Base-by-base conservation (phyloP, 495 filamentous ascomycete species). In the Saxispiralis lemnorum region DNA sequence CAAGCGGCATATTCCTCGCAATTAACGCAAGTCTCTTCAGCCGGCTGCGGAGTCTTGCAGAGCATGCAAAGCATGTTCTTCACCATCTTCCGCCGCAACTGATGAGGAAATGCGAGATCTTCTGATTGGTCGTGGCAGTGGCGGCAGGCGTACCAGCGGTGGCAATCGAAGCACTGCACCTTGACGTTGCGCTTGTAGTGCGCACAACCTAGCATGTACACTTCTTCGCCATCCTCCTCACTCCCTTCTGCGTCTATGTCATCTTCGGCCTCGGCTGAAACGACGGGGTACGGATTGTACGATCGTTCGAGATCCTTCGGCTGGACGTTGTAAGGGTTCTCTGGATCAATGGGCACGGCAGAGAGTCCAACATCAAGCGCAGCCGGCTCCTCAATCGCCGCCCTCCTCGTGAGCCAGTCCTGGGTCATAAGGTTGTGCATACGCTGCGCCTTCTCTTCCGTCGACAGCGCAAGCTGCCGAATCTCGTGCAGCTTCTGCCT, bases 21-120 rank as follows among this genome's bases (percentile, higher is more conserved):
- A 16, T 75, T 57, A 32, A 65, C 60, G 59, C 89, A 99, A 33
- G 72, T 67, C 46, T 89, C 80, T 24, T 71, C 71, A 12, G 84
- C 92, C 38, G 75, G 73, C 54, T 99, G 89, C 10, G 89, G 76
- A 52, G 76, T 77, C 10, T 78, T 78, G 63, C 89, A 99, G 21
- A 87, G 68, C 89, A 99, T 99, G 64, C 89, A 99, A 16, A 96
- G 68, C 89, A 99, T 99, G 57, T 95, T 78, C 61, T 80, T 79
- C 19, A 87, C 96, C 47, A 81, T 79, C 39, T 72, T 74, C 36
- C 89, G 76, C 53, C 80, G 72, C 43, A 99, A 67, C 52, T 63
- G 66, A 62, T 97, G 89, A 13, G 44, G 44, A 33, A 47, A 51
- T 2, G 50, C 41, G 1, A 53, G 46, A 54, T 85, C 78, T 58